phyloP scores from a whole-genome alignment of 2,329 filamentous ascomycete genomes.

The Ilyonectria mors-panacis region DNA sequence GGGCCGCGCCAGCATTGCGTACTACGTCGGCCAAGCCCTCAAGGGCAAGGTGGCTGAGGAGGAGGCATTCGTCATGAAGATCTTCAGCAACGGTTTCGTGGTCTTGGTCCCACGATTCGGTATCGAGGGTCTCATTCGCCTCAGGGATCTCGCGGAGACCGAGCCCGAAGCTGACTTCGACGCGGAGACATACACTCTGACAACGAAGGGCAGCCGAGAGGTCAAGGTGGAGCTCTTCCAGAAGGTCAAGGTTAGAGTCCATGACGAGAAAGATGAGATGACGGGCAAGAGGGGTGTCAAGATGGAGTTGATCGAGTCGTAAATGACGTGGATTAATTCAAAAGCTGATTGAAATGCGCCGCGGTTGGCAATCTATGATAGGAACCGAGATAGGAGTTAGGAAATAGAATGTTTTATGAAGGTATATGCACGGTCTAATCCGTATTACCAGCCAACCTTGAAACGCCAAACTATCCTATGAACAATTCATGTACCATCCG shows the following conservation, averaged over 20 bases:
- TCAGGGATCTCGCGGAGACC: slow-evolving; percentile 84
- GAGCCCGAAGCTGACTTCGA: slow-evolving; percentile 89
- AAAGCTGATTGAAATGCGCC: slow-evolving; percentile 12
- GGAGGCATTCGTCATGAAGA: slow-evolving; percentile 95
- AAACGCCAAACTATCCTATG: slow-evolving; percentile 52
- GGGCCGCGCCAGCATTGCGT: slow-evolving; percentile 93
- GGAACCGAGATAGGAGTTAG: slow-evolving; percentile 38
- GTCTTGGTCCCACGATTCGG: slow-evolving; percentile 97
- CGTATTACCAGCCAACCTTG: slow-evolving; percentile 51
- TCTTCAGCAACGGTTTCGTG: slow-evolving; percentile 97
- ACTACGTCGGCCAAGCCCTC: slow-evolving; percentile 97
- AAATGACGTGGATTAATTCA: slow-evolving; percentile 9
- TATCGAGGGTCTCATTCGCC: slow-evolving; percentile 90
- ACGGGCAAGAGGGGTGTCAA: slow-evolving; percentile 96
- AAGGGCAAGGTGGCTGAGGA: slow-evolving; percentile 84
- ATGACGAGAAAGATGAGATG: slow-evolving; percentile 92
- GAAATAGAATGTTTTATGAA: slow-evolving; percentile 45
- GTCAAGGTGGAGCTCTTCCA: slow-evolving; percentile 87
- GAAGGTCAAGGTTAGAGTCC: slow-evolving; percentile 90
- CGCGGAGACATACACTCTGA: slow-evolving; percentile 85
- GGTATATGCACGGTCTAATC: slow-evolving; percentile 49
- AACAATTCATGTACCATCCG: slow-evolving; percentile 48
- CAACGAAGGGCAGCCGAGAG: slow-evolving; percentile 68
- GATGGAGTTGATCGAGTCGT: slow-evolving; percentile 73
- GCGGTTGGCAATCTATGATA: slow-evolving; percentile 36